A percentile compares a stretch with the other conserved stretches of the same genome.
phyloP scores from a whole-genome alignment of 1,139 yeast species.

The Yamadazyma atlantica region DNA sequence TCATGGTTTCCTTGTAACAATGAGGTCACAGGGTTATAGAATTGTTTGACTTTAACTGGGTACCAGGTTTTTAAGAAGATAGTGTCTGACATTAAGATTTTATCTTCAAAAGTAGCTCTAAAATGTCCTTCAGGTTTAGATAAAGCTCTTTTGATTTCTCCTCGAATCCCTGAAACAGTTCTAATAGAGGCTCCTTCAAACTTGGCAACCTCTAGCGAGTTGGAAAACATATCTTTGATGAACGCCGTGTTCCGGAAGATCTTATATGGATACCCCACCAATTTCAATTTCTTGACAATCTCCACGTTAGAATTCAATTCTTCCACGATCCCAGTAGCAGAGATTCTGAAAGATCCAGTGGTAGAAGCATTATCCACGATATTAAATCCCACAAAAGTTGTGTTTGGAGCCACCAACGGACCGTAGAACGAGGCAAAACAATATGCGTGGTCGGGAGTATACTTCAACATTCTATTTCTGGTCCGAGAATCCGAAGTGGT shows the following conservation, averaged over 20 bases:
- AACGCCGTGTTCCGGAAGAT: slow-evolving; percentile 95
- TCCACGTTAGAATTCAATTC: slow-evolving; percentile 89
- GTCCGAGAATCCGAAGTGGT: slow-evolving; percentile 97
- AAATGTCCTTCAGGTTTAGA: slow-evolving; percentile 95
- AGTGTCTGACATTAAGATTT: slow-evolving; percentile 85
- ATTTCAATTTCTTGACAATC: slow-evolving; percentile 91
- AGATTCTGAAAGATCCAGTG: slow-evolving; percentile 87
- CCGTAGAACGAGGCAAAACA: slow-evolving; percentile 97
- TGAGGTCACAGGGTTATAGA: slow-evolving; percentile 96
- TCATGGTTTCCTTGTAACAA: slow-evolving; percentile 69
- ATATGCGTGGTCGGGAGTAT: slow-evolving; percentile 97
- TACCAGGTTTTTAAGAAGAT: slow-evolving; percentile 95
- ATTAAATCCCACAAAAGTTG: slow-evolving; percentile 95
- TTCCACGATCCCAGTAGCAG: slow-evolving; percentile 97
- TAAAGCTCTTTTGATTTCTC: slow-evolving; percentile 94
- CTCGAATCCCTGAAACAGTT: slow-evolving; percentile 96
- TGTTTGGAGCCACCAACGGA: slow-evolving; percentile 94
- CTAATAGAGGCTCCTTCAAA: slow-evolving; percentile 97
- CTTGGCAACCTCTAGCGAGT: slow-evolving; percentile 92
- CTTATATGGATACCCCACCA: slow-evolving; percentile 93
- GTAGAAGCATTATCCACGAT: slow-evolving; percentile 80
- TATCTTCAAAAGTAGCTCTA: slow-evolving; percentile 98
- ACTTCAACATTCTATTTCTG: slow-evolving; percentile 95
- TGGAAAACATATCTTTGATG: slow-evolving; percentile 92
- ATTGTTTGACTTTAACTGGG: slow-evolving; percentile 85